A percentile compares a stretch with the other conserved stretches of the same genome.
These are phyloP conservation scores for Aquilaria malaccensis DNA, from an alignment of 345 rosid genomes.

Conservation along the genomic window DNA sequence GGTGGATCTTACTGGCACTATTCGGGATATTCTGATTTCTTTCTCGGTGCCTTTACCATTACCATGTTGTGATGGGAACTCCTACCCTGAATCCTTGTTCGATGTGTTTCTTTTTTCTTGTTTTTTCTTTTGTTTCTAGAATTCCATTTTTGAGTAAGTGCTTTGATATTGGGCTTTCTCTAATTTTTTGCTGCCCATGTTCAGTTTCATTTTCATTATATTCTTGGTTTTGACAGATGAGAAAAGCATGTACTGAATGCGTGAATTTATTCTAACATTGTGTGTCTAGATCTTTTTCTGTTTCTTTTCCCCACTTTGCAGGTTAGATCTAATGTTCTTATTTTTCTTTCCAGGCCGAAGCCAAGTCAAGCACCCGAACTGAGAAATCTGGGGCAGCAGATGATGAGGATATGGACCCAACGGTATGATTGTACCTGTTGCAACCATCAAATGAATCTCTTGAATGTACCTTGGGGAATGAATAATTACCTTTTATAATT, in stretches of 20 bases:
- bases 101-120: too few species aligned
- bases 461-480: not conserved
- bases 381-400: conserved; percentile 52
- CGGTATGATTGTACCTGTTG: conserved; percentile 30
- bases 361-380: conserved; percentile 26
- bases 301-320: not conserved
- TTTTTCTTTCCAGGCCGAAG: conserved; percentile 32
- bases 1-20: too few species aligned
- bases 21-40: too few species aligned
- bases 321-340: not conserved
- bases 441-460: not conserved
- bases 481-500: not conserved
- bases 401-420: conserved; percentile 97
- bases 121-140: too few species aligned
- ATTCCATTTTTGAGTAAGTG: too few species aligned
- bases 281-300: not conserved
- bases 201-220: not conserved
- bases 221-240: not conserved
- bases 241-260: not conserved
- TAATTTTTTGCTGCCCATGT: not conserved
- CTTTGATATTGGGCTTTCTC: not conserved
- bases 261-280: too few species aligned
- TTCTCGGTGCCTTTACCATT: too few species aligned
- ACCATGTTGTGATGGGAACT: too few species aligned
- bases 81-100: too few species aligned